Conservation (phyloP, 164 flowering plant genomes). For the Kalanchoe fedtschenkoi region DNA sequence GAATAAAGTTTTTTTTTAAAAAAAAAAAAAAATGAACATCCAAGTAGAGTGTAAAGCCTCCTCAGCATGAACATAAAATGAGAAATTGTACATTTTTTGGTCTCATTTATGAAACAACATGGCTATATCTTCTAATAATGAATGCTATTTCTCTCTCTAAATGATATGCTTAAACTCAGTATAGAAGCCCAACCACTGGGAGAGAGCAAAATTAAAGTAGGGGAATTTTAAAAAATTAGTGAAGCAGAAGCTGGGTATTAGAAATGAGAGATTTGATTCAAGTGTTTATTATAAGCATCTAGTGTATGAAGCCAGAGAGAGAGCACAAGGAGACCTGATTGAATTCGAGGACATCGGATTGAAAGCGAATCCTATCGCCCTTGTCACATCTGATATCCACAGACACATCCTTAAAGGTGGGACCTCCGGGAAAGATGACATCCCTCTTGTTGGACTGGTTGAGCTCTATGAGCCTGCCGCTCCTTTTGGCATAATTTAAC, state of each 20-base stretch:
- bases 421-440: constrained; percentile 43
- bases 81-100: too few relatives aligned
- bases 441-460: constrained; percentile 46
- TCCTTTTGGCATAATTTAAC: constrained; percentile 58
- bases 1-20: not conserved
- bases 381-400: constrained; percentile 61
- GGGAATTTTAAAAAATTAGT: too few relatives aligned
- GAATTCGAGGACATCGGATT: constrained; percentile 75
- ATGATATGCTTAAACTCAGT: too few relatives aligned
- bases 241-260: too few relatives aligned
- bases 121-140: too few relatives aligned
- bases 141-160: too few relatives aligned
- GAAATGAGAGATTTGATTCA: too few relatives aligned
- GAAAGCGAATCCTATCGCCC: constrained; percentile 68
- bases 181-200: too few relatives aligned
- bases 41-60: too few relatives aligned
- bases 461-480: constrained; percentile 47
- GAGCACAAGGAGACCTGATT: constrained; percentile 69
- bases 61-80: too few relatives aligned
- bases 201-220: too few relatives aligned
- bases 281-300: not conserved
- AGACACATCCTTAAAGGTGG: constrained; percentile 31
- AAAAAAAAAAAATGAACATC: not conserved
- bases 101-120: too few relatives aligned
- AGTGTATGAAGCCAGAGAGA: not conserved